Evolutionary conservation across 331 rosid genomes (phyloP), one percentile per base, ranked within the genome.

Genomic region (Quercus tomentella): DNA sequence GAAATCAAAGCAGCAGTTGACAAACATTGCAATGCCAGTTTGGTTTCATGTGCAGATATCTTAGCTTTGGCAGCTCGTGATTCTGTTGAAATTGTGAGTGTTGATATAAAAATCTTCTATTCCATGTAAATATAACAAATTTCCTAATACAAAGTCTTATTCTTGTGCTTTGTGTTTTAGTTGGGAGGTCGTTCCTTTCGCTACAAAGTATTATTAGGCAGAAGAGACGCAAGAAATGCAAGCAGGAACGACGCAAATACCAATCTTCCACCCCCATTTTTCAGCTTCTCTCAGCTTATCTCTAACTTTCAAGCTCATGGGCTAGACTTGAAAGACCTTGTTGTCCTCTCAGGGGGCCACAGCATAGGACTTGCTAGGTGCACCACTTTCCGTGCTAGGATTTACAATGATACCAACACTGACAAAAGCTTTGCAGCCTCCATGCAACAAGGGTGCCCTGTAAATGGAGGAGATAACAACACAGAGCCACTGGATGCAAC

Each of bases 21-120:
- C 72, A 74, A 45, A 62, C 88, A 61, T 73, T 92, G 94, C 73
- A 67, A 73, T 6, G 56, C 81, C 6, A 81, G 89, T 37, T 89
- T 84, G 4, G 91, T 91, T 10, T 89, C 97, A 4, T 91, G 93
- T 54, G 92, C 93, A 5, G 93, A 89, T 71, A 89, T 91, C 72
- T 81, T 91, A 70, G 93, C 93, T 1, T 74, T 84, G 9, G 87
- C 90, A 43, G 93, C 96, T 82, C 93, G 96, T 69, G 93, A 91
- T 62, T 87, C 96, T 63, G 86, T 91, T 0, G 37, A 80, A 18
- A 82, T 89, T 1, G 92, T 91, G 17, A 86, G 93, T 72, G 10
- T 69, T 56, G 21, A 5, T 37, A 37, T 2, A 63, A 28, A 23
- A 11, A 60, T 4, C 30, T 20, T 28, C 30, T 8, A 28, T 49